Evolutionary conservation across 2,329 filamentous ascomycete genomes (phyloP), one percentile per base, ranked within the genome.

Genomic region (Calonectria honghensis): DNA sequence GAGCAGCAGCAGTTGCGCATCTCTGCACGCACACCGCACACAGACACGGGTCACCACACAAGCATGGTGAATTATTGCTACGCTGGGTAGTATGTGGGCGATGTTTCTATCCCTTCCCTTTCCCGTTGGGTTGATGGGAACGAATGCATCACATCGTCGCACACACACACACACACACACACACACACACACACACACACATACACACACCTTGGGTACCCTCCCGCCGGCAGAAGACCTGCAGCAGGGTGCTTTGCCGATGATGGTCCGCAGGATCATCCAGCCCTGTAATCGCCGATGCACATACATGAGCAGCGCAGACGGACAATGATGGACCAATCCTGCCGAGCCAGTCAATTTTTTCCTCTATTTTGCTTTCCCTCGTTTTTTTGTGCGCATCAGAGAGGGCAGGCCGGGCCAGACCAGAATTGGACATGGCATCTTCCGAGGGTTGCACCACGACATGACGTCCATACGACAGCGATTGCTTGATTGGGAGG

Each of bases 171-270:
- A 24, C 24, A 24, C 24, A 24, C 24, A 24, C 24, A 24, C 24
- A 24, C 24, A 24, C 24, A 24, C 24, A 24, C 24, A 24, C 24
- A 24, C 24, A 24, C 24, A 24, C 24, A 24, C 24, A 24, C 24
- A 24, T 24, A 24, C 24, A 24, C 24, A 24, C 24, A 24, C 24
- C 24, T 31, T 31, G n/a, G 57, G 68, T 64, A 63, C 48, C 59
- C 57, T 29, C 57, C 57, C 59, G 41, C 68, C 68, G 68, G 37
- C 59, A 64, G 68, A 70, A 35, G 35, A 32, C 59, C 48, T 65
- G 68, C 68, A 71, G 68, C 68, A 71, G 48, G 59, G 68, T 54
- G 61, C 57, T 51, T 57, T 68, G 65, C 64, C 41, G 68, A 71
- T 41, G 61, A 71, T 65, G 61, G 16, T 50, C 59, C 50, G 41